Evolutionary conservation across 2,329 filamentous ascomycete genomes (phyloP).

Genomic region (Hypoxylon sp.): DNA sequence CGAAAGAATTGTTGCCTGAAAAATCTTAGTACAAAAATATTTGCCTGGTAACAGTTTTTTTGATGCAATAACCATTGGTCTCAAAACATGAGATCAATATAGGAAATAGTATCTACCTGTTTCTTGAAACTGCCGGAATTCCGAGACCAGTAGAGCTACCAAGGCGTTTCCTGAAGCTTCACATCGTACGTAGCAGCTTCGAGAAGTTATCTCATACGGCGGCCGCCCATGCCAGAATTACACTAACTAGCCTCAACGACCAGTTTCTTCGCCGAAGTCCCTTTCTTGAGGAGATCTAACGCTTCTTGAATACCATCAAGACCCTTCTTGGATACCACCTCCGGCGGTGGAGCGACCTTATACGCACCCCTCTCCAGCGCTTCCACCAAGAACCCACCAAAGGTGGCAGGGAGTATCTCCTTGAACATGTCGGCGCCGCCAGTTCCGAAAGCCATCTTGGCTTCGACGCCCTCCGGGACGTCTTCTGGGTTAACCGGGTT

Average conservation of each 20-base stretch:
- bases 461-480: slow-evolving; percentile 20
- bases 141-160: too few relatives aligned
- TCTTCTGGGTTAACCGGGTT: slow-evolving; percentile 23
- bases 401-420: slow-evolving; percentile 20
- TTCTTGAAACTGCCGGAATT: too few relatives aligned
- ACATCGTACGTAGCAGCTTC: too few relatives aligned
- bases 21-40: too few relatives aligned
- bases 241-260: slow-evolving; percentile 17
- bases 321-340: slow-evolving; percentile 20
- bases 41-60: too few relatives aligned
- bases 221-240: background rate
- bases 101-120: too few relatives aligned
- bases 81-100: too few relatives aligned
- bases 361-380: slow-evolving; percentile 25
- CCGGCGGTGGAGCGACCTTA: slow-evolving; percentile 21
- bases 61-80: too few relatives aligned
- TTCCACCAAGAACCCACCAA: slow-evolving; percentile 29
- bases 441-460: slow-evolving; percentile 20
- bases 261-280: slow-evolving; percentile 33
- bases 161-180: too few relatives aligned
- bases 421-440: slow-evolving; percentile 12
- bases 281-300: slow-evolving; percentile 35
- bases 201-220: background rate
- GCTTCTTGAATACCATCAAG: slow-evolving; percentile 35
- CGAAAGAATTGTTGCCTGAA: too few relatives aligned